Evolutionary conservation across 495 filamentous ascomycete species (phyloP), one percentile per base, ranked within the genome.

Genomic region (Monascus purpureus): DNA sequence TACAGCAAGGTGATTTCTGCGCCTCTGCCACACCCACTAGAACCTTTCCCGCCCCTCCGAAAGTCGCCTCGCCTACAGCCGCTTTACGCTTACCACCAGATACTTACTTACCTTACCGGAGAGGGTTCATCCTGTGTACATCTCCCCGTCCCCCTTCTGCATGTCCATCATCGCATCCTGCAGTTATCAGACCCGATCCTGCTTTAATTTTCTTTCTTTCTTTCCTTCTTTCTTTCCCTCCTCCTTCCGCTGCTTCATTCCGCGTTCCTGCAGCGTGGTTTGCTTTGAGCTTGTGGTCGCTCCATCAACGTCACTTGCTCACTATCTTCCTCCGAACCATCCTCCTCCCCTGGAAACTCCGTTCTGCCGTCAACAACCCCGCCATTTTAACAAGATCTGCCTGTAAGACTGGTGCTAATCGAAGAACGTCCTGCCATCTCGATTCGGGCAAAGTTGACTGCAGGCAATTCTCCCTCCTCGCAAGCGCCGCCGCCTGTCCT

Each of bases 221-320:
- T 22, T 22, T 22, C 4, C 17, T 31, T 20, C 6, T 16, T 31
- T 2, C 22, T 14, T 22, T 31, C n/a, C 15, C 17, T 34, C 40
- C 41, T 43, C 29, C 38, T 44, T 29, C 41, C 34, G 42, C 42
- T 44, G 46, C 46, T 49, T 44, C 41, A 44, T 46, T 46, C 49
- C 45, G 49, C 39, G 49, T 52, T 52, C 49, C 49, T 52, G 49
- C 49, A 52, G 49, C 45, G 38, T n/a, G n/a, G n/a, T n/a, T n/a
- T n/a, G n/a, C 41, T 49, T 22, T 40, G 41, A 45, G 45, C 46
- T 40, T 46, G 43, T 48, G 36, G 36, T 46, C 49, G 49, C 43
- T 46, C 45, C 39, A 52, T 46, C 48, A 52, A 52, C 49, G 49
- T 52, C 49, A 52, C 49, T 45, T 49, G 45, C 45, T 46, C 42